Percentiles rank a stretch among this genome's conserved stretches.
phyloP scores from a whole-genome alignment of 208 protist genomes.

The Trypanosoma vivax region DNA sequence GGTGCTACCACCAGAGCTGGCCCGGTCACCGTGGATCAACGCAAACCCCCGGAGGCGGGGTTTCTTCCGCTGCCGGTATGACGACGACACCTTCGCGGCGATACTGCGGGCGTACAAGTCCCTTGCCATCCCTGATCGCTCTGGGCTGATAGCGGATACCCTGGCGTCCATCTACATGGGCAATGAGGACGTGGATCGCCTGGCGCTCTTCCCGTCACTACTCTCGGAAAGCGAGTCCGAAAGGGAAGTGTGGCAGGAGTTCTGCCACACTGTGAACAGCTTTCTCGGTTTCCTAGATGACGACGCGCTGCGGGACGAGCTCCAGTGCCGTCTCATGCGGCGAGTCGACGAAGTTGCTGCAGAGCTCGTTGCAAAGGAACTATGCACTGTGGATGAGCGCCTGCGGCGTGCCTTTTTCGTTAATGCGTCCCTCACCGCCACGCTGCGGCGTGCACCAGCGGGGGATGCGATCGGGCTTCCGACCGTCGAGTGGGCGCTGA shows the following conservation, averaged over 20 bases:
- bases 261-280: slow-evolving; percentile 22
- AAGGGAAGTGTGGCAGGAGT: slow-evolving; percentile 51
- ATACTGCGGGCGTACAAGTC: slow-evolving; percentile 38
- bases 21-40: slow-evolving; percentile 35
- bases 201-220: slow-evolving; percentile 25
- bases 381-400: slow-evolving; percentile 9
- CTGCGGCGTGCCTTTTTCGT: slow-evolving; percentile 19
- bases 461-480: slow-evolving; percentile 16
- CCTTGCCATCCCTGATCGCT: slow-evolving; percentile 41
- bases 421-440: slow-evolving; percentile 4
- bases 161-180: slow-evolving; percentile 66
- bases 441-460: slow-evolving; percentile 2
- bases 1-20: slow-evolving; percentile 32
- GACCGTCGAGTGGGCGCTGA: slow-evolving; percentile 53
- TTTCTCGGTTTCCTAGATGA: slow-evolving; percentile 44
- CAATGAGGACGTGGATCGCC: slow-evolving; percentile 48
- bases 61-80: slow-evolving; percentile 86
- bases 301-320: slow-evolving; percentile 18
- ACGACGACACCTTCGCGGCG: slow-evolving; percentile 43
- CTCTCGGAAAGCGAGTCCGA: slow-evolving; percentile 45
- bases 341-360: slow-evolving; percentile 2
- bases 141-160: slow-evolving; percentile 70
- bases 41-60: slow-evolving; percentile 66
- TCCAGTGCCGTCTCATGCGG: slow-evolving; percentile 28
- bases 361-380: slow-evolving; percentile 16